Evolutionary conservation across 2,329 filamentous ascomycete species (phyloP), one percentile per base, ranked within the genome.

Genomic region (Cladorrhinum sp.): DNA sequence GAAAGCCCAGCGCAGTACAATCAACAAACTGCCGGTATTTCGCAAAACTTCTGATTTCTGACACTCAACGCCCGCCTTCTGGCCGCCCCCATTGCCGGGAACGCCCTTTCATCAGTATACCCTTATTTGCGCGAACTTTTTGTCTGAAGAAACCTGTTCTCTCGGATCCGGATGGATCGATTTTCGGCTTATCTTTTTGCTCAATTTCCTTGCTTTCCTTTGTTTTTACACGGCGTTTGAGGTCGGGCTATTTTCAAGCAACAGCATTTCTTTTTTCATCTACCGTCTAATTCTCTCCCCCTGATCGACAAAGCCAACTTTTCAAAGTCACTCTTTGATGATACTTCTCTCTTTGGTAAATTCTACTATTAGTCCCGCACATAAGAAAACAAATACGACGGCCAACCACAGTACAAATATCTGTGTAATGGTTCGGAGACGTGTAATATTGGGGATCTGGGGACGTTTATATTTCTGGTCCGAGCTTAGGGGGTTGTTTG

Each of bases 11-110:
- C 90, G 50, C 90, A 95, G 64, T 96, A 91, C 70, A 93, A 93
- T 10, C 91, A 96, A 72, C 92, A 96, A 78, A 96, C 91, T 69
- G 91, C 91, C 41, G 95, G 95, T 61, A 97, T 99, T 70, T 91
- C 95, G 29, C 95, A 98, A 77, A 99, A 99, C 76, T 99, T 99
- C 70, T 98, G 85, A 74, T 51, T 25, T 59, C 50, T 49, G 32
- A 45, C 50, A 48, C n/a, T 25, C 29, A 32, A 32, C 6, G n/a
- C n/a, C n/a, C n/a, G n/a, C n/a, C n/a, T n/a, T 13, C 29, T 32
- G 7, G 29, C 6, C 29, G 13, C 6, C 6, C 6, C 6, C 29
- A 7, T 32, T 32, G 29, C 29, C 29, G 29, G 7, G 13, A 7
- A 51, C 29, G 27, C 48, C 24, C 49, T 41, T 58, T 45, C 48